Evolutionary conservation across 2,329 filamentous ascomycete species (phyloP), one percentile per base, ranked within the genome.

Genomic region (Uncinocarpus reesii): DNA sequence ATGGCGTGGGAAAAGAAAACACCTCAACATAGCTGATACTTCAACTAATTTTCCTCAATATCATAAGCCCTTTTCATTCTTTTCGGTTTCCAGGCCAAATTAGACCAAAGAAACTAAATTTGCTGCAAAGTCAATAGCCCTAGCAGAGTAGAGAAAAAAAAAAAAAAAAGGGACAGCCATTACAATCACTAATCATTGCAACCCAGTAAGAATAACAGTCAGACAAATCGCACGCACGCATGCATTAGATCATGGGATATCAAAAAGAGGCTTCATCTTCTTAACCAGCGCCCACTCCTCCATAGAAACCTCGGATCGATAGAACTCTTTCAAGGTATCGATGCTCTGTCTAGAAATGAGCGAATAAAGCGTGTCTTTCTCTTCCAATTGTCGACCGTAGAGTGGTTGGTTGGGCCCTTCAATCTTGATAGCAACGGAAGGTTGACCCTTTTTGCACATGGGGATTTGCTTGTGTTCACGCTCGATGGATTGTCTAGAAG

Each of bases 371-470:
- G 71, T 76, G 65, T 98, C 92, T 55, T 80, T 79, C 66, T 98
- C 90, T 67, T 98, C 92, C 43, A 98, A 78, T 55, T 98, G 92
- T 52, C 92, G 84, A 50, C 92, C 92, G 64, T 98, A 98, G 51
- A 84, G 79, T 13, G 92, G 93, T 72, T 98, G 92, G 65, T 90
- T 86, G 50, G 82, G 71, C 47, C 88, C 90, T 71, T 98, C 93
- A 60, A 98, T 93, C 76, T 98, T 98, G 73, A 98, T 76, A 16
- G 92, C 92, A 7, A 98, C 93, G 1, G 88, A 93, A n/a, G 93
- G 92, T 63, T 94, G 86, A 45, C 90, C 90, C 71, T 88, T 90
- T 70, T 98, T 98, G 74, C 87, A 94, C 50, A 95, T 76, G 7
- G 76, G 78, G 56, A 98, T 83, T 55, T 92, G 81, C 73, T 98